Evolutionary conservation across 2,329 filamentous ascomycete genomes (phyloP), one percentile per base, ranked within the genome.

Genomic region (Phaeosphaeria sp.): DNA sequence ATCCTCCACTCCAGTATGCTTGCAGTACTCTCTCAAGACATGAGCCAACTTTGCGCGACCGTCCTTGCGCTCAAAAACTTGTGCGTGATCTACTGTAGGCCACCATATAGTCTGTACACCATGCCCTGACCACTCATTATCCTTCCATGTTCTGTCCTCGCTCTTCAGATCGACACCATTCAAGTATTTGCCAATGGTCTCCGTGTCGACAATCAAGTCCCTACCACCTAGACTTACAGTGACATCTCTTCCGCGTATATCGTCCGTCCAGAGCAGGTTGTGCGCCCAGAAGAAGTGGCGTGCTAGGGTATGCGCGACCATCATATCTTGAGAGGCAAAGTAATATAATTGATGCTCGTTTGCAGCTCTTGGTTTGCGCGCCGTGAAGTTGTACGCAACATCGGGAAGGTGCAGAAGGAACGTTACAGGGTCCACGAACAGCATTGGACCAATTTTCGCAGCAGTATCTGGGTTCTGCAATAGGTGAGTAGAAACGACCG

Each of bases 271-370:
- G 7, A 90, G 76, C 41, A 90, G 85, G 62, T 89, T 90, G 64
- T 91, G 83, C 23, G 81, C 81, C 90, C 89, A 92, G 75, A 90
- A 90, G 76, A 92, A 91, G 65, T 88, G 83, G 2, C 89, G 79
- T 0, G 83, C 85, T 0, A 92, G 78, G 10, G 85, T 87, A 55
- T 89, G 83, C 10, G 89, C 84, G 1, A 90, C 86, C 1, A 87
- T 87, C 25, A 87, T 85, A 64, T 92, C 89, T 53, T 83, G 88
- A 46, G 83, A 86, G 6, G 87, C 89, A 70, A 90, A 91, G 66
- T 89, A 92, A 81, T 86, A 89, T 15, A 92, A 78, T 70, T 89
- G 84, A 79, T 85, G 88, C 73, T 92, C 88, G 60, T 89, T 90
- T n/a, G 89, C 88, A 1, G 55, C 52, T 10, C 52, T 54, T 0